Percentiles rank a stretch among this genome's conserved stretches.
phyloP scores from a whole-genome alignment of 192 early-diverging fungal species.

The Umbelopsis ramanniana region DNA sequence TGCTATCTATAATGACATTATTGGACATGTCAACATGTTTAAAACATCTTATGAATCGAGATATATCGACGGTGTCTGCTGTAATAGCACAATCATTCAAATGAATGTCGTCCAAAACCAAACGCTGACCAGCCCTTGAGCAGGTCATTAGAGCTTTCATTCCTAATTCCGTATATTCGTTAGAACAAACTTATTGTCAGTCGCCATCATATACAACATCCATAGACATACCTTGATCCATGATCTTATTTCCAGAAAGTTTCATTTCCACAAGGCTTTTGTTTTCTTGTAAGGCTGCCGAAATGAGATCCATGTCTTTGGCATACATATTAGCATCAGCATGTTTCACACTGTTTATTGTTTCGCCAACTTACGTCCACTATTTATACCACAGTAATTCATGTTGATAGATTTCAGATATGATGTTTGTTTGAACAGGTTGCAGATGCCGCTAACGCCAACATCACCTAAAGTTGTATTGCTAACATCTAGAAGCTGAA shows the following conservation, averaged over 20 bases:
- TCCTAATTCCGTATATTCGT: background rate
- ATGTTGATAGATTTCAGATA: background rate
- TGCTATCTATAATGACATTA: background rate
- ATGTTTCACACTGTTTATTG: too few species aligned
- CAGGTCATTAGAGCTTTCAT: background rate
- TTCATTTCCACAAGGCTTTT: background rate
- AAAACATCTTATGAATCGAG: background rate
- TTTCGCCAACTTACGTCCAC: background rate
- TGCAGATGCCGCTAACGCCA: background rate
- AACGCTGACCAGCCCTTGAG: background rate
- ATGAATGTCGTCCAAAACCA: background rate
- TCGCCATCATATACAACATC: background rate
- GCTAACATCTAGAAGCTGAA: background rate
- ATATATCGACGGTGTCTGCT: background rate
- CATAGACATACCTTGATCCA: background rate
- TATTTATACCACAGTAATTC: background rate
- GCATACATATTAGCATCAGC: background rate
- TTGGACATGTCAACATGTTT: background rate
- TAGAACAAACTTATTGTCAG: background rate
- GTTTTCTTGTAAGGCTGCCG: background rate
- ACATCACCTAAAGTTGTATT: background rate
- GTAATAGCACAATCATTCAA: background rate
- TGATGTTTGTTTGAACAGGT: background rate
- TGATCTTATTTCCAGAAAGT: background rate
- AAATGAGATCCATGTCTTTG: background rate